Conservation (phyloP, 441 rosid genomes). For the Hura crepitans region DNA sequence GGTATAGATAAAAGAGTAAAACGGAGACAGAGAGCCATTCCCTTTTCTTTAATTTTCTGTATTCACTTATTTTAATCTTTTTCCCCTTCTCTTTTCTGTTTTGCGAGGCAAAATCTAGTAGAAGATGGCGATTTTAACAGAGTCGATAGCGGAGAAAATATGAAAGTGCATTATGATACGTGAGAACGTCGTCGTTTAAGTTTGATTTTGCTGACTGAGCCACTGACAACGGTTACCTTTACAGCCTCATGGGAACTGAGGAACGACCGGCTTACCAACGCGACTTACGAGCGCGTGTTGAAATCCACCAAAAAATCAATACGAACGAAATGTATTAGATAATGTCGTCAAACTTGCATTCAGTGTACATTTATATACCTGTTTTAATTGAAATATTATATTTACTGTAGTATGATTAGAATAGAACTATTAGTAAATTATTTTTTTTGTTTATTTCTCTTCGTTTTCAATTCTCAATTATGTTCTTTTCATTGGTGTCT, state of each 20-base stretch:
- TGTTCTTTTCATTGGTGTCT: no score
- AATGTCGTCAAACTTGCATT: no score
- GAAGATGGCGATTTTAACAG: conserved; percentile 19
- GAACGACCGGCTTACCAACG: not conserved
- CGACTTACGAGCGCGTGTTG: conserved; percentile 15
- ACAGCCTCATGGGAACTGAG: conserved; percentile 11
- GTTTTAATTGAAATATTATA: no score
- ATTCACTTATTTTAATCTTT: not conserved
- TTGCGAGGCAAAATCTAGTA: conserved; percentile 21
- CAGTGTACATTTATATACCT: no score
- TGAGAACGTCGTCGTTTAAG: conserved; percentile 14
- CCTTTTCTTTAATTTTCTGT: not conserved
- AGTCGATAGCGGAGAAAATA: not conserved
- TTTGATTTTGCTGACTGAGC: conserved; percentile 2
- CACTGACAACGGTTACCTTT: conserved; percentile 29
- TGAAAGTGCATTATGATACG: not conserved
- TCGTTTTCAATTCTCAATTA: no score
- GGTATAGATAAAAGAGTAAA: conserved; percentile 21
- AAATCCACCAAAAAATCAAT: no score
- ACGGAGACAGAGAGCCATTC: not conserved
- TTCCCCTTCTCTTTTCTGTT: not conserved
- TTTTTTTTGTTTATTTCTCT: no score
- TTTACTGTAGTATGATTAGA: no score
- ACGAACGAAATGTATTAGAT: no score
- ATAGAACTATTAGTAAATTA: no score